Percentiles rank a stretch among this genome's conserved stretches.
phyloP scores from a whole-genome alignment of 2,329 filamentous ascomycete species.

The Plenodomus tracheiphilus region DNA sequence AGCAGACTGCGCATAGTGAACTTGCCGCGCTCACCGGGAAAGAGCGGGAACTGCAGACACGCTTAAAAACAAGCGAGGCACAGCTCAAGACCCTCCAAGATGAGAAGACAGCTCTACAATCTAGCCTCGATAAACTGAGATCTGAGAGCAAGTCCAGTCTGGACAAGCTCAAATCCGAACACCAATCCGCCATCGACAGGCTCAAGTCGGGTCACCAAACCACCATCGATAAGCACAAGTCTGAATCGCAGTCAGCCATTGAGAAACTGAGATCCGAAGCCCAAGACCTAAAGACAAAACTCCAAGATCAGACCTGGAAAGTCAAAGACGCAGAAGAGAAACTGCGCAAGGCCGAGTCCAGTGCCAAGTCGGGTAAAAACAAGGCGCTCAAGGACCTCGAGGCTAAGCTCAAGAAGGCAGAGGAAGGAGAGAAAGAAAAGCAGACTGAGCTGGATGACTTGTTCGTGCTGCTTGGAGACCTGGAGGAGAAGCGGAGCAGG shows the following conservation, averaged over 20 bases:
- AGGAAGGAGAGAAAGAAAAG: slow-evolving; percentile 45
- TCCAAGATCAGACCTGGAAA: slow-evolving; percentile 48
- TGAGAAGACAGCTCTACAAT: slow-evolving; percentile 28
- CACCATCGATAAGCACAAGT: background rate
- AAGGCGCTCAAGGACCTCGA: slow-evolving; percentile 48
- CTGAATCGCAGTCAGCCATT: background rate
- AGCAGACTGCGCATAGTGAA: slow-evolving; percentile 30
- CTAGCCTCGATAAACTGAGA: slow-evolving; percentile 14
- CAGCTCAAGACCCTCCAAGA: slow-evolving; percentile 47
- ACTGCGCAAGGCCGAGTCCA: slow-evolving; percentile 33
- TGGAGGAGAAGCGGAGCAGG: slow-evolving; percentile 50
- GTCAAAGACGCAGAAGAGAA: slow-evolving; percentile 54
- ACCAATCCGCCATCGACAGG: slow-evolving; percentile 51
- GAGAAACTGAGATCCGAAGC: slow-evolving; percentile 15
- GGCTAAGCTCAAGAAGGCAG: slow-evolving; percentile 47
- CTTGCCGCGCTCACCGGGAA: slow-evolving; percentile 26
- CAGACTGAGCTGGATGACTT: slow-evolving; percentile 53
- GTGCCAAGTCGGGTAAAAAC: slow-evolving; percentile 3
- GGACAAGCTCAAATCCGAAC: slow-evolving; percentile 10
- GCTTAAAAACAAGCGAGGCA: slow-evolving; percentile 25
- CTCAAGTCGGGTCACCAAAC: slow-evolving; percentile 10
- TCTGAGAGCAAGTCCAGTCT: slow-evolving; percentile 8
- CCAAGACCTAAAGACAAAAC: slow-evolving; percentile 43
- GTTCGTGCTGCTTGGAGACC: slow-evolving; percentile 52
- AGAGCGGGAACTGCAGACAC: slow-evolving; percentile 27